phyloP scores from a whole-genome alignment of 176 grass and related monocot genomes.

The Carex parvula region DNA sequence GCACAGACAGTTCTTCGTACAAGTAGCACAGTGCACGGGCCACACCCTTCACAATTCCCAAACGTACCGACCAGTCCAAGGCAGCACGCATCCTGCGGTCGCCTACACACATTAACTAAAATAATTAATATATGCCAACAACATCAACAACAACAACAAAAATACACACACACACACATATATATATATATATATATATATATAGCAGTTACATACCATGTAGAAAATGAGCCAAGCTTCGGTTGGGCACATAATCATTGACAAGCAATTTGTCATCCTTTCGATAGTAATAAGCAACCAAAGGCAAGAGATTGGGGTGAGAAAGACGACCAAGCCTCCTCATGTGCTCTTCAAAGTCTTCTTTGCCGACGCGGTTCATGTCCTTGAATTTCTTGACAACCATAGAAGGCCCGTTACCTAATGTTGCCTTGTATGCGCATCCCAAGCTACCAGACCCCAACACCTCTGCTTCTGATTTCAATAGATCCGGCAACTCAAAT shows the following conservation, averaged over 20 bases:
- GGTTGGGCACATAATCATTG: slow-evolving; percentile 60
- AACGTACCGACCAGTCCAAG: slow-evolving; percentile 52
- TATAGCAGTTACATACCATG: slow-evolving; percentile 14
- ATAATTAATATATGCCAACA: neutral
- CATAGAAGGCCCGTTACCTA: slow-evolving; percentile 43
- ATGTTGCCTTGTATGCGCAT: slow-evolving; percentile 68
- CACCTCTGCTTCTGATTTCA: slow-evolving; percentile 89
- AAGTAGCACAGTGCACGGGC: slow-evolving; percentile 51
- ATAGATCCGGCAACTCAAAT: slow-evolving; percentile 78
- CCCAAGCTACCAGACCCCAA: slow-evolving; percentile 63
- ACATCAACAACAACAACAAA: neutral
- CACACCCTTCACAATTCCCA: slow-evolving; percentile 76
- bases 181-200: no score
- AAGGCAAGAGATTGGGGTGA: slow-evolving; percentile 80
- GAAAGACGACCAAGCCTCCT: slow-evolving; percentile 69
- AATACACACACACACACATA: no score
- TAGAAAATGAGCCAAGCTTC: slow-evolving; percentile 63
- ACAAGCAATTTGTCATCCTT: slow-evolving; percentile 96
- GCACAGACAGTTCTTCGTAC: slow-evolving; percentile 90
- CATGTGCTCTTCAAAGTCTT: slow-evolving; percentile 98
- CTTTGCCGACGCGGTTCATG: slow-evolving; percentile 75
- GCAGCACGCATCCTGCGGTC: slow-evolving; percentile 27
- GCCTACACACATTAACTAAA: neutral
- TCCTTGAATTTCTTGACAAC: slow-evolving; percentile 95
- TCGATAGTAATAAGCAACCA: slow-evolving; percentile 85